phyloP scores from a whole-genome alignment of 2,329 filamentous ascomycete genomes.

The Lizonia empirigonia region DNA sequence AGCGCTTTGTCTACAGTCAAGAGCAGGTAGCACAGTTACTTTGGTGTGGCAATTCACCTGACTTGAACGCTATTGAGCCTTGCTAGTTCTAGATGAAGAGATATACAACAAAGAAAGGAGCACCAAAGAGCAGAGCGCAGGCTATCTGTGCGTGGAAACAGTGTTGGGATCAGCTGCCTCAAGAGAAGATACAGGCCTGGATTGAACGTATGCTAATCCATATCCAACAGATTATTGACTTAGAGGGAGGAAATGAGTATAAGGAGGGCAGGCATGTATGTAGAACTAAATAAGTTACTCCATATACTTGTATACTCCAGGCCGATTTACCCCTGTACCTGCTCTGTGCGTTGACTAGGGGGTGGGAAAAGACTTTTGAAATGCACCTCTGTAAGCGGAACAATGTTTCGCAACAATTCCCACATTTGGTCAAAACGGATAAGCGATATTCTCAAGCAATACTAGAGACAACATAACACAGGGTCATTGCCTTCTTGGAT shows the following conservation, averaged over 20 bases:
- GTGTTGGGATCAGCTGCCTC: slow-evolving; percentile 11
- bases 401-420: too few species aligned
- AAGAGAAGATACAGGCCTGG: slow-evolving; percentile 18
- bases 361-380: too few species aligned
- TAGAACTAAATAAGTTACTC: too few species aligned
- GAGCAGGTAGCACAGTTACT: slow-evolving; percentile 6
- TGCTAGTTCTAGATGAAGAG: slow-evolving; percentile 19
- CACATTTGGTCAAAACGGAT: too few species aligned
- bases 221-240: slow-evolving; percentile 21
- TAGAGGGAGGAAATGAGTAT: slow-evolving; percentile 20
- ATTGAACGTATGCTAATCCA: slow-evolving; percentile 20
- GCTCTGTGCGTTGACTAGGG: too few species aligned
- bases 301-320: too few species aligned
- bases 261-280: slow-evolving; percentile 19
- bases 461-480: too few species aligned
- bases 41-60: slow-evolving; percentile 15
- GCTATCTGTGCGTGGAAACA: slow-evolving; percentile 1
- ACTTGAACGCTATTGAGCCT: background rate
- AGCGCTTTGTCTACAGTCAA: background rate
- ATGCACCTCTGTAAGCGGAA: too few species aligned
- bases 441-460: too few species aligned
- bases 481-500: background rate
- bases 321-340: too few species aligned
- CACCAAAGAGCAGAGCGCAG: slow-evolving; percentile 7
- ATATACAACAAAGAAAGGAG: slow-evolving; percentile 14